Evolutionary conservation across 345 rosid species (phyloP).

Genomic region (Populus ilicifolia): DNA sequence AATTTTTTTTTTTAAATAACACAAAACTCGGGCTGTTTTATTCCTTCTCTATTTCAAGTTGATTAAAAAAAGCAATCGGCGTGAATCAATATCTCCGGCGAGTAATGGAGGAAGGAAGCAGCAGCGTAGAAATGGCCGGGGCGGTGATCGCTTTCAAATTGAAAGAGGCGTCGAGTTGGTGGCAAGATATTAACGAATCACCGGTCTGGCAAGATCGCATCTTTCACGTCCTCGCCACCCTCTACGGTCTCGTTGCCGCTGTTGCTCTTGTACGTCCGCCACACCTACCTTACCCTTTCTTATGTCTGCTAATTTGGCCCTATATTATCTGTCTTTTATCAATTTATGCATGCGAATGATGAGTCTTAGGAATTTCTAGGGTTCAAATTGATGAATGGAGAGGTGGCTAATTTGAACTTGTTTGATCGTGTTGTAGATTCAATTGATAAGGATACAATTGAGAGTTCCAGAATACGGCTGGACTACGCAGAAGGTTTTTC

Average conservation of each 20-base stretch:
- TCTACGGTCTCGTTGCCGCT: constrained; percentile 62
- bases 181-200: constrained; percentile 65
- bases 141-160: constrained; percentile 38
- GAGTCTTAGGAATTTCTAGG: constrained; percentile 5
- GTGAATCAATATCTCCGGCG: not conserved
- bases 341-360: not conserved
- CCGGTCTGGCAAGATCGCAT: constrained; percentile 80
- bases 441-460: constrained; percentile 75
- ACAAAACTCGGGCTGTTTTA: not conserved
- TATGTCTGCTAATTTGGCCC: not conserved
- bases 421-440: constrained; percentile 44
- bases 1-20: not conserved
- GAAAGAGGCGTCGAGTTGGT: constrained; percentile 60
- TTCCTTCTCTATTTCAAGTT: not conserved
- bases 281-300: not conserved
- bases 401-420: not conserved
- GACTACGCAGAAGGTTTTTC: constrained; percentile 95
- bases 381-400: not conserved
- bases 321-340: not conserved
- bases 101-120: constrained; percentile 22
- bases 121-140: constrained; percentile 22
- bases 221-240: constrained; percentile 62
- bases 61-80: not conserved
- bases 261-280: constrained; percentile 55
- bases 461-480: constrained; percentile 95